These are phyloP conservation scores for Trichothecium sympodiale DNA, from an alignment of 2,329 filamentous ascomycete species.

Conservation along the genomic window DNA sequence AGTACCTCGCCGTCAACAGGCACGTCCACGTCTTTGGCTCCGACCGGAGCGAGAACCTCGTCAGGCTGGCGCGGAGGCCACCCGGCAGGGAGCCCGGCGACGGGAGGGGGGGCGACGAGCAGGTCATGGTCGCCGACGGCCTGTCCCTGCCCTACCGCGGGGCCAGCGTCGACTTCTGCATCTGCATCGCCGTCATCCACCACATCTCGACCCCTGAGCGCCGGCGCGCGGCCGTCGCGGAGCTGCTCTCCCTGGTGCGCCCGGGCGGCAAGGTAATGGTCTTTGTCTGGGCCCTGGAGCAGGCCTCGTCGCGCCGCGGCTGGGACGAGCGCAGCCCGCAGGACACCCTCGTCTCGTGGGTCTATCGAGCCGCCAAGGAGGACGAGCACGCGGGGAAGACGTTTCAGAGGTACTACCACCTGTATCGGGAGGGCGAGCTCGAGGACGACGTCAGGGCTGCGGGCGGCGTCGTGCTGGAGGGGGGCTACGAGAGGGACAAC, in stretches of 20 bases:
- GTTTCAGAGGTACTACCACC: slow-evolving; percentile 87
- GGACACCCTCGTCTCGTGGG: slow-evolving; percentile 95
- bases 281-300: slow-evolving; percentile 94
- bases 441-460: slow-evolving; percentile 66
- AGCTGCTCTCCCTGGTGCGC: slow-evolving; percentile 57
- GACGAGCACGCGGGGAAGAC: slow-evolving; percentile 34
- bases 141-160: slow-evolving; percentile 69
- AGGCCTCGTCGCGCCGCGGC: slow-evolving; percentile 72
- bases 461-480: slow-evolving; percentile 64
- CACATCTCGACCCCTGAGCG: slow-evolving; percentile 73
- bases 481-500: slow-evolving; percentile 93
- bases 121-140: slow-evolving; percentile 62
- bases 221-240: slow-evolving; percentile 59
- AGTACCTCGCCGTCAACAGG: slow-evolving; percentile 76
- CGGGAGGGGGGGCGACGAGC: slow-evolving; percentile 18
- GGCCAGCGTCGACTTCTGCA: slow-evolving; percentile 61
- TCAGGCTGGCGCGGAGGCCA: slow-evolving; percentile 32
- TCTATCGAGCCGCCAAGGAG: slow-evolving; percentile 38
- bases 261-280: slow-evolving; percentile 59
- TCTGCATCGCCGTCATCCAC: slow-evolving; percentile 89
- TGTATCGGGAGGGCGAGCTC: slow-evolving; percentile 79
- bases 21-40: slow-evolving; percentile 72
- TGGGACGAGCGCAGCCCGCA: slow-evolving; percentile 79
- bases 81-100: slow-evolving; percentile 16
- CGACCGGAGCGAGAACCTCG: slow-evolving; percentile 59